Base-by-base conservation (phyloP, 345 rosid species). In the Eucalyptus pauciflora region DNA sequence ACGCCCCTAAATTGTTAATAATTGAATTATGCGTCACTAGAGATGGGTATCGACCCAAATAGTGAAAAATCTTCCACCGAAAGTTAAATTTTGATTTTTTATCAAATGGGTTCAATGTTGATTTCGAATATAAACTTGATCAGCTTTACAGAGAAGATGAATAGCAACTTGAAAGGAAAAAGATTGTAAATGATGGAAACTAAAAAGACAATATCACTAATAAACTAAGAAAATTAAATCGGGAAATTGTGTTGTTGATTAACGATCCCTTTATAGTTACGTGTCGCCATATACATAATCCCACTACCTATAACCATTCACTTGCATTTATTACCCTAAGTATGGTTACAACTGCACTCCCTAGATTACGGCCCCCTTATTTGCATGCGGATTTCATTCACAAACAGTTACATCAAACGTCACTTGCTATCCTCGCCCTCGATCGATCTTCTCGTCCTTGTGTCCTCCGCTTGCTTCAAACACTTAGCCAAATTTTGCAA, bases 21-120 rank as follows among this genome's bases (percentile, higher is more conserved):
- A 1, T 7, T 20, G 24, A 37, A 37, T 76, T 76, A 0, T 6
- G 27, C 0, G 3, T 18, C 25, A 76, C 15, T 7, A 20, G 43
- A 69, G 43, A 76, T 18, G 48, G 48, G 83, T 10, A 71, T 5
- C 2, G 4, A 71, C 46, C 45, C 25, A 71, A 1, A 9, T 71
- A 18, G 24, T 17, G 81, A 33, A 17, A 71, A 4, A 18, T n/a
- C 58, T 69, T 33, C 0, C 13, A 16, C 2, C 4, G 2, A 31
- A 69, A 69, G 43, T 69, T 69, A 18, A 8, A 16, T 69, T 69
- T 69, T 69, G 12, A 10, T 16, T 67, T 67, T 31, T 31, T 31
- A 31, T 67, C 11, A 31, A 67, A 31, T 67, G 43, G 0, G 12
- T 67, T 67, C 22, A 31, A 8, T 15, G 79, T 33, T 67, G 3